Percentiles rank a stretch among this genome's conserved stretches.
phyloP scores from a whole-genome alignment of 176 grass and related monocot genomes.

The Chloris gayana region DNA sequence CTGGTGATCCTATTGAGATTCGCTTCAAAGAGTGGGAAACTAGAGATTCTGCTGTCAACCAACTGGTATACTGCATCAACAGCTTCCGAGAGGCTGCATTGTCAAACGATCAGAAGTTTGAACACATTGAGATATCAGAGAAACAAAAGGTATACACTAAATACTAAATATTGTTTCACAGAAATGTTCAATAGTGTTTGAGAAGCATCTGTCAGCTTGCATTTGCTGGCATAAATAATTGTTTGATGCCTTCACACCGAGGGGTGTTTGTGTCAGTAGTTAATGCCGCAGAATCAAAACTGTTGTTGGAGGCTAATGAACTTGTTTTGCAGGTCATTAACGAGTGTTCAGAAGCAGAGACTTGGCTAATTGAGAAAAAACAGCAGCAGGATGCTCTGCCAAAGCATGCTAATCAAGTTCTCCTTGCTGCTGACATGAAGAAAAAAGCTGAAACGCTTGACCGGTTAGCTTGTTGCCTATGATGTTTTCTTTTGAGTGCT shows the following conservation, averaged over 20 bases:
- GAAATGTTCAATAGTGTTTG: background rate
- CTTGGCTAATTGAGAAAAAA: slow-evolving; percentile 69
- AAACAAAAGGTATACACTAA: slow-evolving; percentile 75
- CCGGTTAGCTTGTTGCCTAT: slow-evolving; percentile 45
- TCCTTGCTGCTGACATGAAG: slow-evolving; percentile 60
- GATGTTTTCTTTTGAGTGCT: background rate
- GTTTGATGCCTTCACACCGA: background rate
- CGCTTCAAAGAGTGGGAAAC: slow-evolving; percentile 64
- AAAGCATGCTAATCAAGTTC: slow-evolving; percentile 74
- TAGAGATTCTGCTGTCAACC: slow-evolving; percentile 48
- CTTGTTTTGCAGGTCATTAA: slow-evolving; percentile 55
- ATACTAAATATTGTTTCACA: background rate
- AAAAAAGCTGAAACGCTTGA: slow-evolving; percentile 81
- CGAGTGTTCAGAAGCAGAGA: slow-evolving; percentile 65
- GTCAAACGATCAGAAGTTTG: slow-evolving; percentile 73
- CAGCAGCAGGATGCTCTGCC: slow-evolving; percentile 85
- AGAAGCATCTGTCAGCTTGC: slow-evolving; percentile 5
- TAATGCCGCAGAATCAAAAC: background rate
- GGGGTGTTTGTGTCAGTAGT: background rate
- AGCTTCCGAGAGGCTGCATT: slow-evolving; percentile 83
- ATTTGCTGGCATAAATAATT: background rate
- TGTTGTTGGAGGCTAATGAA: background rate
- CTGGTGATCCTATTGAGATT: slow-evolving; percentile 71
- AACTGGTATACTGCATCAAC: slow-evolving; percentile 68
- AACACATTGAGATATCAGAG: slow-evolving; percentile 80